Base-by-base conservation (phyloP, 371 early-diverging fungal genomes). In the Rhizoclosmatium hyalinum region DNA sequence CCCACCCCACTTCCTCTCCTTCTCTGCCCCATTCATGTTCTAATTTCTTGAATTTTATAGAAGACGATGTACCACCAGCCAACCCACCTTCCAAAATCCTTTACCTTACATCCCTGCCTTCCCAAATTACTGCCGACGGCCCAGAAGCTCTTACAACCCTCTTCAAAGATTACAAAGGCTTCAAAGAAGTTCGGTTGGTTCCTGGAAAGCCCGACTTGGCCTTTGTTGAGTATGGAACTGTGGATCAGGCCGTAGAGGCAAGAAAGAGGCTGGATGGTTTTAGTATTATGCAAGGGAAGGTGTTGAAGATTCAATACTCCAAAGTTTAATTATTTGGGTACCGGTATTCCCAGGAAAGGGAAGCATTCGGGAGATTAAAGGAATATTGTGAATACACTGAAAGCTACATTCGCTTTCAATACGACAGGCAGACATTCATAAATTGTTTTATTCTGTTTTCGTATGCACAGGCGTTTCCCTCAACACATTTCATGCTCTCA, bases 191-290 rank as follows among this genome's bases (percentile, higher is more conserved):
- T 17, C 94, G 98, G 78, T 86, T 91, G 78, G 91, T 96, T 17
- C 94, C 97, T 10, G 93, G 92, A 58, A 92, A 92, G 76, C 83
- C 87, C 68, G 92, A 90, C 4, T 92, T 97, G 81, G 97, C 96
- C 0, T 98, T 97, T 88, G 96, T 96, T 39, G 98, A 98, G 81
- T 98, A 95, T 80, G 93, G 93, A 65, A 92, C 85, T 42, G 92
- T 92, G 46, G 84, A 85, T 2, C 90, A 94, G 66, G 94, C 97
- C 0, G 87, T 88, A 6, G 88, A 89, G 42, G 96, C 96, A 45
- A 91, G 90, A 78, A 84, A 80, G 17, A 92, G 93, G 21, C 82
- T 97, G 64, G 83, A 94, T 66, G 94, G 92, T 14, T 92, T 94
- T 76, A 87, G 84, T 73, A 81, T 97, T 12, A 85, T 87, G 24